These are phyloP conservation scores for Paramecium octaurelia DNA, from an alignment of 73 alveolate species.

Conservation along the genomic window DNA sequence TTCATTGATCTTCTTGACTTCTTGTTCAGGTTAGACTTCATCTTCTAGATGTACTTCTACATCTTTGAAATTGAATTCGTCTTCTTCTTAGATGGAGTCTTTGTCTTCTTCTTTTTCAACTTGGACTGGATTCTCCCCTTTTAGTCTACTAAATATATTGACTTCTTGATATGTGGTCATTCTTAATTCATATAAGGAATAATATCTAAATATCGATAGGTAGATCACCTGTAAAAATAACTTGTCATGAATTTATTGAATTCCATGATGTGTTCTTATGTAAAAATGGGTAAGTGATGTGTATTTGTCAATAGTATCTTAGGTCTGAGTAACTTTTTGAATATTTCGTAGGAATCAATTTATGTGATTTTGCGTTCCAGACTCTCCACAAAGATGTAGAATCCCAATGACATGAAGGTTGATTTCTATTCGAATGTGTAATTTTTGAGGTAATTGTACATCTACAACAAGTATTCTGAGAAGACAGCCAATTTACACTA, in stretches of 20 bases:
- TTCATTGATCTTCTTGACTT: constrained; percentile 6
- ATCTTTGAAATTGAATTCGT: constrained; percentile 23
- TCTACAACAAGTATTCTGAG: background rate
- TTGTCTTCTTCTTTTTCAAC: constrained; percentile 8
- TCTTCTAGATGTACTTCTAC: background rate
- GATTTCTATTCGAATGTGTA: constrained; percentile 30
- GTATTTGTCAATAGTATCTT: background rate
- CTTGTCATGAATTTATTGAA: constrained; percentile 28
- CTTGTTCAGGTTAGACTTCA: background rate
- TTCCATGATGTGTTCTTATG: background rate
- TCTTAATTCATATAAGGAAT: constrained; percentile 44
- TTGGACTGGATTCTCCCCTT: background rate
- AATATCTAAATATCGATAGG: background rate
- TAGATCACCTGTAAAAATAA: constrained; percentile 14
- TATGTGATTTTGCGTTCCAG: constrained; percentile 42
- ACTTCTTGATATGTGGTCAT: constrained; percentile 49
- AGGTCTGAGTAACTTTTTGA: constrained; percentile 3
- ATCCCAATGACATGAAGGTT: background rate
- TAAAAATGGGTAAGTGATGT: background rate
- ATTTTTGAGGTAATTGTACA: background rate
- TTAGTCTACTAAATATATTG: background rate
- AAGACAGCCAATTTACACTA: background rate
- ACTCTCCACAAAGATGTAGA: constrained; percentile 34
- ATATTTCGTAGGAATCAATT: constrained; percentile 46
- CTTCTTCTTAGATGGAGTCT: constrained; percentile 22